Base-by-base conservation (phyloP, 208 protist species). In the Leishmania martiniquensis region DNA sequence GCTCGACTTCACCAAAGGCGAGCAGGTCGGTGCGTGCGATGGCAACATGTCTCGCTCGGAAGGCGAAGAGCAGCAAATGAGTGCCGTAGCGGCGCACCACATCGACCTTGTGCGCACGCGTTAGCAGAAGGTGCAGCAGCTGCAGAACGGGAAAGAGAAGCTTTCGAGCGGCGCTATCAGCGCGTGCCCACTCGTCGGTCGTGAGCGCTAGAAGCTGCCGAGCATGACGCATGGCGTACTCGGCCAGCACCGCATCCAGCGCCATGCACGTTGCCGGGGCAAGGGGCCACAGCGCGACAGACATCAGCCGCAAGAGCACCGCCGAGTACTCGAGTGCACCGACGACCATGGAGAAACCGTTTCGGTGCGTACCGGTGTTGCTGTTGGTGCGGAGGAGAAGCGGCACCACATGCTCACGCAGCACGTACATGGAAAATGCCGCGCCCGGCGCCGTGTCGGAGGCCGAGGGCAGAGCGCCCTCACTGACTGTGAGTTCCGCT, bases 51-150 rank as follows among this genome's bases (percentile, higher is more conserved):
- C 55, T 60, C 3, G 52, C 72, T 45, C 37, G 29, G 42, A n/a
- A n/a, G 4, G 67, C 47, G 52, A 80, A 92, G 68, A 72, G 39
- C 22, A 77, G 37, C 22, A 92, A 47, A 5, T 80, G 80, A 0
- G 52, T 51, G 20, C 78, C 81, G 71, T 88, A 77, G 51, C 73
- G 83, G n/a, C 79, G 59, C 45, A 87, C 82, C 65, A 89, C 79
- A 44, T 84, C 81, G n/a, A 34, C 60, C 13, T 83, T 80, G 51
- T 88, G 81, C 29, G 73, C 59, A 52, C 89, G 86, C 78, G 81
- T 59, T 10, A 90, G 82, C 29, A 93, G 55, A 55, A 93, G 67
- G 47, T 86, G 84, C 4, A 90, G 54, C 9, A 85, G 60, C 72
- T 90, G 85, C 73, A 85, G 66, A 39, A 85, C 39, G 13, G 54